Evolutionary conservation across 129 eudicot species (phyloP).

Genomic region (Deinandra increscens): DNA sequence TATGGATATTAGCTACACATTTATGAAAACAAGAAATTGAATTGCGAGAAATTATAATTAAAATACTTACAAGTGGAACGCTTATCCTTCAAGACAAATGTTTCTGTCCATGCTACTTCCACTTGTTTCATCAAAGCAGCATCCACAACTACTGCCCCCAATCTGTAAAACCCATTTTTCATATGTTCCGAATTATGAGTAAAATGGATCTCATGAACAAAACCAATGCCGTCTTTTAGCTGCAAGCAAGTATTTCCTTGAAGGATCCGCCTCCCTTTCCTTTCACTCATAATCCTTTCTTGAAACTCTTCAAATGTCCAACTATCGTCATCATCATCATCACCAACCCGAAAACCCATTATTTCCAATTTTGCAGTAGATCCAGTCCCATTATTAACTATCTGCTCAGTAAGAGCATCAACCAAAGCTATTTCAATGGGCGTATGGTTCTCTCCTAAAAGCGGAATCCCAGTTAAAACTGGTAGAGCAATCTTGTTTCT

Average conservation of each 20-base stretch:
- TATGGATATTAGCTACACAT: not conserved
- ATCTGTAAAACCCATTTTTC: conserved; percentile 40
- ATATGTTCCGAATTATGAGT: conserved; percentile 35
- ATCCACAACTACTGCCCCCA: conserved; percentile 46
- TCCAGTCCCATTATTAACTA: conserved; percentile 50
- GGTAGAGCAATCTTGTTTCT: conserved; percentile 26
- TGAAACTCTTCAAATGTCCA: conserved; percentile 50
- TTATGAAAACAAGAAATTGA: not conserved
- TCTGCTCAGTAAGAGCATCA: conserved; percentile 40
- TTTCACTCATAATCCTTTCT: conserved; percentile 37
- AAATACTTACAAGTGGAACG: conserved; percentile 42
- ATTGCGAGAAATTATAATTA: not conserved
- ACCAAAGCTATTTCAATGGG: conserved; percentile 41
- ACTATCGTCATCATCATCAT: conserved; percentile 40
- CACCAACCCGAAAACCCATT: conserved; percentile 39
- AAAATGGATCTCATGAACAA: conserved; percentile 34
- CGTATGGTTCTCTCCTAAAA: conserved; percentile 36
- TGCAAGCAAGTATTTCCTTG: conserved; percentile 37
- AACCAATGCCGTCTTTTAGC: conserved; percentile 51
- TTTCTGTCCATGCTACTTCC: conserved; percentile 54
- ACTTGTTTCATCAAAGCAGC: conserved; percentile 27
- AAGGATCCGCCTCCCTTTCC: conserved; percentile 49
- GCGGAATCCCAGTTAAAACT: conserved; percentile 47
- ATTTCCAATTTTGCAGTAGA: conserved; percentile 52
- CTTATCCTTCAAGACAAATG: conserved; percentile 45